Percentiles rank a stretch among this genome's conserved stretches.
phyloP scores from a whole-genome alignment of 129 eudicot genomes.

The Centella asiatica region DNA sequence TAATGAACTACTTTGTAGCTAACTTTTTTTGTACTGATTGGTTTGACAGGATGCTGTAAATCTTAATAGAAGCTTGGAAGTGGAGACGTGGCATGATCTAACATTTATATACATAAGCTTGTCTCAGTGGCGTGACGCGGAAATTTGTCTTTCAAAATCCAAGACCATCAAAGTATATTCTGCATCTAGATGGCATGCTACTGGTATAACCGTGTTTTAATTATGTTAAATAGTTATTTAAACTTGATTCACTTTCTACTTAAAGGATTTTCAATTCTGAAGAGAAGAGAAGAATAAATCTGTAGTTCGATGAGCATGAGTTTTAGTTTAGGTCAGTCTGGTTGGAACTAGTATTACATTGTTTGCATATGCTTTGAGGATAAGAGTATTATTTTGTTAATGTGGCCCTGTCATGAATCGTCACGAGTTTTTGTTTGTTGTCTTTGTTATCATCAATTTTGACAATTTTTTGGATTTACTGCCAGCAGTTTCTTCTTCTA shows the following conservation, averaged over 20 bases:
- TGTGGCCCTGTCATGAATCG: no score
- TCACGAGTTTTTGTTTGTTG: no score
- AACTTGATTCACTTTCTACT: neutral
- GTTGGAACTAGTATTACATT: no score
- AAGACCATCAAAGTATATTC: constrained; percentile 46
- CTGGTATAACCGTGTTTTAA: constrained; percentile 37
- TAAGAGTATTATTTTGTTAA: no score
- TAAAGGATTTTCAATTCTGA: neutral
- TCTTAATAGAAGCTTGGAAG: constrained; percentile 39
- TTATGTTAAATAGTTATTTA: neutral
- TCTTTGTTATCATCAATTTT: no score
- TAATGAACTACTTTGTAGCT: no score
- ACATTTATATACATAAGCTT: constrained; percentile 61
- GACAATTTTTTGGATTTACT: no score
- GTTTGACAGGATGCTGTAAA: constrained; percentile 42
- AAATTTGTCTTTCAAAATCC: constrained; percentile 67
- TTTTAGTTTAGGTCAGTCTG: no score
- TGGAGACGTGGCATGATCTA: constrained; percentile 84
- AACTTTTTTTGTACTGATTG: neutral
- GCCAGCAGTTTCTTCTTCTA: no score
- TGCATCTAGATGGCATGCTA: constrained; percentile 64
- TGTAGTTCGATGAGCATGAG: no score
- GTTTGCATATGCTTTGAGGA: no score
- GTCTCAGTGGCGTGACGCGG: constrained; percentile 72
- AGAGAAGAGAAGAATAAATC: neutral